Evolutionary conservation across 371 early-diverging fungal species (phyloP).

Genomic region (Syncephalastrum racemosum): DNA sequence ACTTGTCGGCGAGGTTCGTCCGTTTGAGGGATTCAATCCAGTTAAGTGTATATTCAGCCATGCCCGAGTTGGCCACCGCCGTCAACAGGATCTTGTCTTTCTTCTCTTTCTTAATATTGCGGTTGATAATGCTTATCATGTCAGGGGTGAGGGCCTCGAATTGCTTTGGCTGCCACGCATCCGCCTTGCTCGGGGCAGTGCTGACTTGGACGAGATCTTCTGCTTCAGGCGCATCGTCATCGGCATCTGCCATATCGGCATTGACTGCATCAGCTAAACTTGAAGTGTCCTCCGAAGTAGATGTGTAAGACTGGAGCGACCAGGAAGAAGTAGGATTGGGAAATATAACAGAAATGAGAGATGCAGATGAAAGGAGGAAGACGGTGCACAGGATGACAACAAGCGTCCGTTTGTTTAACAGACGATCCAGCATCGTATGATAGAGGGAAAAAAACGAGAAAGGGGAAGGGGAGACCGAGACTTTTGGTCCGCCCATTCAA

Average conservation of each 20-base stretch:
- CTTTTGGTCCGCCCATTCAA: constrained; percentile 4
- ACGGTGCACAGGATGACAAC: constrained; percentile 12
- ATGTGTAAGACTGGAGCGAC: too few relatives aligned
- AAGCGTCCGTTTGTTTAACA: constrained; percentile 7
- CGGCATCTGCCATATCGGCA: not conserved
- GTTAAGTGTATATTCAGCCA: constrained; percentile 38
- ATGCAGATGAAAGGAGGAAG: constrained; percentile 11
- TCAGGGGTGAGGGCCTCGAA: constrained; percentile 14
- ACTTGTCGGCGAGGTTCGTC: constrained; percentile 20
- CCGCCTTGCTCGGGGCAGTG: constrained; percentile 8
- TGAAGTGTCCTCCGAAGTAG: not conserved
- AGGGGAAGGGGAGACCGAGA: not conserved
- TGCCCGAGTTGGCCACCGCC: constrained; percentile 37
- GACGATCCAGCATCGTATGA: constrained; percentile 5
- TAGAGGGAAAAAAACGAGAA: constrained; percentile 5
- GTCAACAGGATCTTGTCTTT: constrained; percentile 21
- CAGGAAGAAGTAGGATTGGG: not conserved
- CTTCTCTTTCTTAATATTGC: constrained; percentile 8
- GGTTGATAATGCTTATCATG: constrained; percentile 10
- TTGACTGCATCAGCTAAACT: not conserved
- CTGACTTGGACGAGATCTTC: constrained; percentile 15
- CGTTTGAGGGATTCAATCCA: constrained; percentile 40
- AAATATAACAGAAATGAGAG: constrained; percentile 10
- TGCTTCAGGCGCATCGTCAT: constrained; percentile 3
- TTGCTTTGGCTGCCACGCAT: constrained; percentile 16